Evolutionary conservation across 1,139 yeast genomes (phyloP).

Genomic region (Saccharomyces pastorianus): DNA sequence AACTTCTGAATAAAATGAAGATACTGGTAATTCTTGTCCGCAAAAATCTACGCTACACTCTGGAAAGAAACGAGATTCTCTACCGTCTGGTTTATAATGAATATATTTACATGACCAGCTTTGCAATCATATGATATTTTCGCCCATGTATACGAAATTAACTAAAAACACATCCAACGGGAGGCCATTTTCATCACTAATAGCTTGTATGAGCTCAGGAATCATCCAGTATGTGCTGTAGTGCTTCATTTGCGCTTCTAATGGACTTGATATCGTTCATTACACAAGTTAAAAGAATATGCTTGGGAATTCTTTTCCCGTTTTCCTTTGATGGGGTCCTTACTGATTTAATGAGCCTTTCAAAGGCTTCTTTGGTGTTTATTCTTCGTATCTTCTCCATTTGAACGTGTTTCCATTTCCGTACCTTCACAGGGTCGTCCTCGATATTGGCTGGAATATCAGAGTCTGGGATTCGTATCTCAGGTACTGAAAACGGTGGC

Average conservation of each 20-base stretch:
- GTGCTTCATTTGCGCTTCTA: slow-evolving; percentile 22
- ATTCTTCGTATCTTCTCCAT: slow-evolving; percentile 29
- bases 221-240: slow-evolving; percentile 13
- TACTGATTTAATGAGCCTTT: slow-evolving; percentile 19
- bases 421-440: slow-evolving; percentile 15
- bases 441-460: slow-evolving; percentile 19
- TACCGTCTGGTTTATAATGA: background rate
- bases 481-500: slow-evolving; percentile 20
- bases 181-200: background rate
- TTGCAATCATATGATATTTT: background rate
- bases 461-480: slow-evolving; percentile 19
- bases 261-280: slow-evolving; percentile 27
- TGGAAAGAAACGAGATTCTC: background rate
- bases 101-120: background rate
- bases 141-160: background rate
- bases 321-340: slow-evolving; percentile 16
- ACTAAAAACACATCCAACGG: background rate
- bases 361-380: slow-evolving; percentile 26
- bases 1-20: background rate
- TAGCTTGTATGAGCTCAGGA: background rate
- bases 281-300: slow-evolving; percentile 22
- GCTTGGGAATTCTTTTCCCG: slow-evolving; percentile 28
- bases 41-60: background rate
- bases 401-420: slow-evolving; percentile 32
- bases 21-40: background rate